Evolutionary conservation across 139 green algal genomes (phyloP).

Genomic region (Chlorella sp.): DNA sequence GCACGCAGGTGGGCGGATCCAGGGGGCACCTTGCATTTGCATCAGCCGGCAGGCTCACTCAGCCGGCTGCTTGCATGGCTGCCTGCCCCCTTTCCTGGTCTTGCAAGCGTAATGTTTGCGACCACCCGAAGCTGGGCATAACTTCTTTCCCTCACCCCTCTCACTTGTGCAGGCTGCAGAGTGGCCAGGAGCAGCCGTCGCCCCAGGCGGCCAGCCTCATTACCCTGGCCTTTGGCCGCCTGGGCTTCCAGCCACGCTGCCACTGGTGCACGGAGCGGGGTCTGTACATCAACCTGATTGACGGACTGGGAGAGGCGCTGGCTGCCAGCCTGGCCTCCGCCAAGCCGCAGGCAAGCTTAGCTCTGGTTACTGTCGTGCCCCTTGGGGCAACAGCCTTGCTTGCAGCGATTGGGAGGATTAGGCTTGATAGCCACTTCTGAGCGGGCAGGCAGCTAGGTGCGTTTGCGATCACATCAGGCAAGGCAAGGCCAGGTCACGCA

Average conservation of each 20-base stretch:
- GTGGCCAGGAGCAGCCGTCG: not conserved
- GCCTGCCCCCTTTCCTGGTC: not conserved
- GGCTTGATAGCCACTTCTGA: too few relatives aligned
- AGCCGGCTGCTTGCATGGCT: too few relatives aligned
- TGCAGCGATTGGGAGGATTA: not conserved
- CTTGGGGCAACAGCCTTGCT: not conserved
- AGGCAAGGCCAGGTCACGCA: not conserved
- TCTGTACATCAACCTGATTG: not conserved
- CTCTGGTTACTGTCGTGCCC: not conserved
- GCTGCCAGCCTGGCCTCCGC: not conserved
- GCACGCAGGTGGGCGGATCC: not conserved
- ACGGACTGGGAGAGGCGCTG: not conserved
- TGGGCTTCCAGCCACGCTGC: constrained; percentile 17
- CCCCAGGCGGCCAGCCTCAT: not conserved
- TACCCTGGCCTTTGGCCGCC: not conserved
- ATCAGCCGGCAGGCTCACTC: too few relatives aligned
- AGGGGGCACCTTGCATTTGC: too few relatives aligned
- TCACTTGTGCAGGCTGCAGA: not conserved
- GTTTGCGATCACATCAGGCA: too few relatives aligned
- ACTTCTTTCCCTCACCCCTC: not conserved
- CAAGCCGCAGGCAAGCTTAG: constrained; percentile 2
- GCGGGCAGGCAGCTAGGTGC: too few relatives aligned
- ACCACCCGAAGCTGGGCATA: not conserved
- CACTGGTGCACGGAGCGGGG: not conserved
- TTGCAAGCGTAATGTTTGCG: not conserved